Conservation (phyloP, 2,329 filamentous ascomycete genomes). For the Proliferodiscus dingleyae region DNA sequence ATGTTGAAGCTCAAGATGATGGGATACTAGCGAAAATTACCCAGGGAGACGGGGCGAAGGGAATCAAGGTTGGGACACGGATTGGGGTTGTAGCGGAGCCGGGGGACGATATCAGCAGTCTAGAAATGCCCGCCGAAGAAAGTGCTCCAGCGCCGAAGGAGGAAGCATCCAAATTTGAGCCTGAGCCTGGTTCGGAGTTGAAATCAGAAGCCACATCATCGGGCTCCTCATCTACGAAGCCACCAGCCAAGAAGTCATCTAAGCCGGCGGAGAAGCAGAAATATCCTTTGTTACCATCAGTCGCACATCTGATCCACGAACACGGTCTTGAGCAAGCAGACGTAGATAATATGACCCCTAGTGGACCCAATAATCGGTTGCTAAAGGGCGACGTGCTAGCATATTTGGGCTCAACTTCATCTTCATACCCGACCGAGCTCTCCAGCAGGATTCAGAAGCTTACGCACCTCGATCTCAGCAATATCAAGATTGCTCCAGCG, state of each 20-base stretch:
- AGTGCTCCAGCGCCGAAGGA: slow-evolving; percentile 27
- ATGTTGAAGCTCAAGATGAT: slow-evolving; percentile 88
- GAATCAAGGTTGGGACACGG: slow-evolving; percentile 69
- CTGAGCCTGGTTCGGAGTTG: slow-evolving; percentile 16
- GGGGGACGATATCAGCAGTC: slow-evolving; percentile 69
- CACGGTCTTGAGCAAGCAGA: slow-evolving; percentile 73
- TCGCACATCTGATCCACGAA: slow-evolving; percentile 73
- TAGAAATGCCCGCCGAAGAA: slow-evolving; percentile 72
- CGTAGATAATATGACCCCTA: slow-evolving; percentile 75
- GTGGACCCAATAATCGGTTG: slow-evolving; percentile 80
- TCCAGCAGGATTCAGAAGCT: slow-evolving; percentile 70
- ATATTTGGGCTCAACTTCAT: slow-evolving; percentile 73
- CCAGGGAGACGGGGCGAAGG: slow-evolving; percentile 67
- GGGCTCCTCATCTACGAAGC: slow-evolving; percentile 16
- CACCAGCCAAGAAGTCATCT: slow-evolving; percentile 34
- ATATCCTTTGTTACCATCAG: slow-evolving; percentile 76
- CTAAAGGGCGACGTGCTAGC: slow-evolving; percentile 95
- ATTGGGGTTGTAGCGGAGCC: slow-evolving; percentile 80
- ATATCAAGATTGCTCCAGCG: slow-evolving; percentile 72
- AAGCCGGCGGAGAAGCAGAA: slow-evolving; percentile 57
- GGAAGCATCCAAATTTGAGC: slow-evolving; percentile 24
- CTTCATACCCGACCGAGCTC: slow-evolving; percentile 65
- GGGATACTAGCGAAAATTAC: slow-evolving; percentile 82
- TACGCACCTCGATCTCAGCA: slow-evolving; percentile 83
- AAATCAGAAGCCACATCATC: slow-evolving; percentile 18